Evolutionary conservation across 129 eudicot genomes (phyloP).

Genomic region (Heracleum sosnowskyi): DNA sequence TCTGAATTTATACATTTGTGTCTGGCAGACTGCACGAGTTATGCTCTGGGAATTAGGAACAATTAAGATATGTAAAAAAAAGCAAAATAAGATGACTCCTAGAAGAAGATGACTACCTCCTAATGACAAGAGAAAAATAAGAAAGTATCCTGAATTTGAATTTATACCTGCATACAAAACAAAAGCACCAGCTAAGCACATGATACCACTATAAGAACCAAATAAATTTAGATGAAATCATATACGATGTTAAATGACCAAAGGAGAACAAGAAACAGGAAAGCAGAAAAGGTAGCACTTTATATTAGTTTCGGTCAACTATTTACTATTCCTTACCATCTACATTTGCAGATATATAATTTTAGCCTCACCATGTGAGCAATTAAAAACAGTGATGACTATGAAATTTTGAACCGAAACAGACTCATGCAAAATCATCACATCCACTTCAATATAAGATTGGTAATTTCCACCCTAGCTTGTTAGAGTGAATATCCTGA

Average conservation of each 20-base stretch:
- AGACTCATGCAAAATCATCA: not conserved
- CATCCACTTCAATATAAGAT: not conserved
- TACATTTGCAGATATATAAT: not conserved
- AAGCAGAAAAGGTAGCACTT: not conserved
- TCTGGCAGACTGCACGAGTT: not conserved
- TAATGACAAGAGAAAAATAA: constrained; percentile 88
- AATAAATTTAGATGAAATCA: not conserved
- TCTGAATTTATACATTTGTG: constrained; percentile 19
- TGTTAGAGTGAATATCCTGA: not conserved
- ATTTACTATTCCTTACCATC: not conserved
- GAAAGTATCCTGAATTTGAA: constrained; percentile 93
- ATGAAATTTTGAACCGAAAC: not conserved
- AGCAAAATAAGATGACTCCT: no score
- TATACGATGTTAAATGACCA: not conserved
- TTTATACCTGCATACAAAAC: constrained; percentile 65
- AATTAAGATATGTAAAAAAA: not conserved
- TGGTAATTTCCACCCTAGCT: not conserved
- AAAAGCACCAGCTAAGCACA: not conserved
- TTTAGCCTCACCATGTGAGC: not conserved
- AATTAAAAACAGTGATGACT: not conserved
- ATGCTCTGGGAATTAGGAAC: not conserved
- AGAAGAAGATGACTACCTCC: constrained; percentile 49
- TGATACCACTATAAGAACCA: not conserved
- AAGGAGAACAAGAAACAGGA: not conserved
- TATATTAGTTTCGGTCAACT: not conserved